Base-by-base conservation (phyloP, 2,329 filamentous ascomycete genomes). In the Sporothrix pseudoabietina region DNA sequence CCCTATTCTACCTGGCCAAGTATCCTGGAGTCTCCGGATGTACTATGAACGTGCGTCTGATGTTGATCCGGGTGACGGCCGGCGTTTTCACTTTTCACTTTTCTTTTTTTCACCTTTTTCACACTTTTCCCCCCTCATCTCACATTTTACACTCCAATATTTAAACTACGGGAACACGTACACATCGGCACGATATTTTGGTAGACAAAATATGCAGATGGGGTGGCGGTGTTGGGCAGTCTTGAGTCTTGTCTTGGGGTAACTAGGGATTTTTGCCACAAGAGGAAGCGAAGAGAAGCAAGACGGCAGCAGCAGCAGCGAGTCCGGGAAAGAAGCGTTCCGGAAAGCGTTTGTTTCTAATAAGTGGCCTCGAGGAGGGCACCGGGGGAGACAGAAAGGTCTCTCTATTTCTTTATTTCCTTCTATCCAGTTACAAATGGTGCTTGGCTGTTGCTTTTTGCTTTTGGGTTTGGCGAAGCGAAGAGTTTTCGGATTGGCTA, bases 181-280 rank as follows among this genome's bases (percentile, higher is more conserved):
- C 65, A 44, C 41, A 39, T 30, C 39, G 19, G 22, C 22, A 66
- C 22, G n/a, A 47, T 39, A 14, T 66, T 66, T 66, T 47, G 61
- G 44, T 8, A 59, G 6, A 44, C 39, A 47, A 47, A 44, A 47
- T 8, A 12, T n/a, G 39, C 6, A 16, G 39, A 47, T 22, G 22
- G n/a, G 39, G 41, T 44, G 61, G 39, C 30, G 44, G 14, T 44
- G 44, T 49, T 49, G 44, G 44, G 44, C 44, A 49, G 14, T 61
- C 14, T 61, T 22, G 4, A 16, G 7, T 39, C 4, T 63, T 19
- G 39, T 47, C 65, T 52, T 52, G 26, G 8, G 65, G 65, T 68
- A 52, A 68, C 65, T 68, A 68, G 65, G 65, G 65, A 68, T 68
- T 68, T 52, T 68, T 68, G 52, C 65, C 65, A 4, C 61, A 30